These are phyloP conservation scores for Globisporangium alternatum DNA, from an alignment of 352 stramenopile genomes.

Conservation along the genomic window DNA sequence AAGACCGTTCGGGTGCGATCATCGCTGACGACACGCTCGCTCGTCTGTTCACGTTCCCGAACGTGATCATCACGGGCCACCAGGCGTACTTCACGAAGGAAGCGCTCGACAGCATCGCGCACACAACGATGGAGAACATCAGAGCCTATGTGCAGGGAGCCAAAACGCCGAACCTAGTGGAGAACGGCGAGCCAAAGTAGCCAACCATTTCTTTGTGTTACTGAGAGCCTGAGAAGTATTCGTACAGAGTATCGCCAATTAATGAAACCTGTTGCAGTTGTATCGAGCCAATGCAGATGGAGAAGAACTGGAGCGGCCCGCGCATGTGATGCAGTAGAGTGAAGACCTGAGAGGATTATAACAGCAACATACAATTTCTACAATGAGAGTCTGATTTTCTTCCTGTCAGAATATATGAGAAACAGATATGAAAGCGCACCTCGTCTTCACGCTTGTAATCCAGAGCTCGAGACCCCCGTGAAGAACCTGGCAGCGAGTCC, in stretches of 20 bases:
- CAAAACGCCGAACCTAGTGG: constrained; percentile 57
- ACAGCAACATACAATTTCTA: neutral
- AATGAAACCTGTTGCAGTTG: constrained; percentile 15
- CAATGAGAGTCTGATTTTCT: neutral
- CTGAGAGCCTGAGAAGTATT: constrained; percentile 7
- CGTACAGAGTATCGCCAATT: constrained; percentile 25
- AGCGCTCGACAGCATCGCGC: constrained; percentile 63
- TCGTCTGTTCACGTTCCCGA: constrained; percentile 79
- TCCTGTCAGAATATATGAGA: too few species aligned
- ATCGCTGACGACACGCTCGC: constrained; percentile 70
- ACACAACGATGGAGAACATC: constrained; percentile 77
- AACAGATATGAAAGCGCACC: constrained; percentile 14
- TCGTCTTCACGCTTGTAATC: constrained; percentile 48
- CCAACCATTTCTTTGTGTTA: neutral
- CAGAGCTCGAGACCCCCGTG: neutral
- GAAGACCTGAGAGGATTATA: constrained; percentile 15
- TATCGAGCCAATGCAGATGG: constrained; percentile 25
- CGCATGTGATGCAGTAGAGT: constrained; percentile 39
- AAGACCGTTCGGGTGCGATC: constrained; percentile 60
- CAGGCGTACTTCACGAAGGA: constrained; percentile 84
- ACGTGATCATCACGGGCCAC: constrained; percentile 79
- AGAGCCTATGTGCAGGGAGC: constrained; percentile 35
- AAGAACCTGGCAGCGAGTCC: neutral
- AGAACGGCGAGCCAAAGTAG: constrained; percentile 24
- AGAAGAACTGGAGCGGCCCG: constrained; percentile 27